Base-by-base conservation (phyloP, 148 eudicot genomes). In the Camellia lanceoleosa region DNA sequence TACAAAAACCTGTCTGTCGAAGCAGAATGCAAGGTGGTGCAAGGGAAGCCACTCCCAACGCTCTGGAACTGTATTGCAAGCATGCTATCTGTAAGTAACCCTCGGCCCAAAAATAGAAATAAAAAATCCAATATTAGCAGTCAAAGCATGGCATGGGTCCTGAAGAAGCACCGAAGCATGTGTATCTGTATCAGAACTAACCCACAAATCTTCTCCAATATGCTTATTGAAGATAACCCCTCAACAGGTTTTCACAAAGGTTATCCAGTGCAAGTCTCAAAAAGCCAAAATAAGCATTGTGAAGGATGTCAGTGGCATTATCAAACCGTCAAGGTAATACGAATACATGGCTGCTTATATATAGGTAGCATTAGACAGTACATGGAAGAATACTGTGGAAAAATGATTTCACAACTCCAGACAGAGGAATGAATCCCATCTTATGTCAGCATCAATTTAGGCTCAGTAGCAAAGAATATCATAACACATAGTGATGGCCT, bases 31-130 rank as follows among this genome's bases (percentile, higher is more conserved):
- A 82, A 84, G 75, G 92, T 91, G 8, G 92, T 91, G 19, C 91
- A 87, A 75, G 94, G 94, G 51, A 91, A 91, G 81, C 89, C 92
- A 64, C 90, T 87, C 82, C 94, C 94, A 41, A 91, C 92, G 41
- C 88, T 91, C 8, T 87, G 92, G 90, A 91, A 91, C 78, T 79
- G 87, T 77, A 55, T 87, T 2, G 80, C 80, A 79, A 82, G 84
- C 79, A 76, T 85, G 74, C 20, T 82, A 23, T 83, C 85, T 11
- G 94, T 89, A 83, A 84, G 90, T 84, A 52, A 62, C 5, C 64
- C 20, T 61, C 14, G 61, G 44, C 51, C 67, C 55, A 49, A 30
- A 30, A 30, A 30, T 30, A 30, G 0, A 30, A 30, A 30, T 30
- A 30, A 30, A 30, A 30, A 30, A 76, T 47, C 69, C 20, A 62